Percentiles rank a stretch among this genome's conserved stretches.
Conservation (phyloP, 257 asterid species). For the Gentiana straminea region DNA sequence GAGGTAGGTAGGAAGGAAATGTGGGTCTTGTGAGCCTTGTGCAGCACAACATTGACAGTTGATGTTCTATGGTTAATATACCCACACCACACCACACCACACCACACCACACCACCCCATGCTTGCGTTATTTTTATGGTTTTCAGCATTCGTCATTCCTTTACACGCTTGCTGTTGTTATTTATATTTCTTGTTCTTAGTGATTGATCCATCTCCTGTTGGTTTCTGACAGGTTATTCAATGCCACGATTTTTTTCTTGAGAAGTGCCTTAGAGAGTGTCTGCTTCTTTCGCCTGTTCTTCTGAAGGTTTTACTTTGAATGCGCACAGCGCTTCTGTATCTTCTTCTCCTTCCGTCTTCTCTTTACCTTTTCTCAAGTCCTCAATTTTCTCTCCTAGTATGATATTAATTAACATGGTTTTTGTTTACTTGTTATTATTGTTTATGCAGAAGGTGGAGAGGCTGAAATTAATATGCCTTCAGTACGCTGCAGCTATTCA, state of each 20-base stretch:
- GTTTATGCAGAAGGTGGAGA: slow-evolving; percentile 76
- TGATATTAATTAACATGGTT: background rate
- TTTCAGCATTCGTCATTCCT: no score
- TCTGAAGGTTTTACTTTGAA: slow-evolving; percentile 54
- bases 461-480: slow-evolving; percentile 75
- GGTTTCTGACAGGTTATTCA: slow-evolving; percentile 61
- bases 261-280: slow-evolving; percentile 87
- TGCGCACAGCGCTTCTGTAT: background rate
- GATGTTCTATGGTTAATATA: background rate
- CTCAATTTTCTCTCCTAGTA: background rate
- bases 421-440: slow-evolving; percentile 7
- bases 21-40: background rate
- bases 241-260: slow-evolving; percentile 87
- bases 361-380: background rate
- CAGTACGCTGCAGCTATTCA: slow-evolving; percentile 91
- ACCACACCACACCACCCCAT: background rate
- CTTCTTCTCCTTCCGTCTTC: background rate
- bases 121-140: background rate
- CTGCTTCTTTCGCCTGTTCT: slow-evolving; percentile 87
- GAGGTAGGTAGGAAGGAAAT: slow-evolving; percentile 37
- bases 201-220: slow-evolving; percentile 1
- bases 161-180: no score
- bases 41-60: background rate
- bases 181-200: no score
- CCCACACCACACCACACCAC: no score